Percentiles rank a stretch among this genome's conserved stretches.
Conservation (phyloP, 1,284 basidiomycete genomes). For the Flammula alnicola region DNA sequence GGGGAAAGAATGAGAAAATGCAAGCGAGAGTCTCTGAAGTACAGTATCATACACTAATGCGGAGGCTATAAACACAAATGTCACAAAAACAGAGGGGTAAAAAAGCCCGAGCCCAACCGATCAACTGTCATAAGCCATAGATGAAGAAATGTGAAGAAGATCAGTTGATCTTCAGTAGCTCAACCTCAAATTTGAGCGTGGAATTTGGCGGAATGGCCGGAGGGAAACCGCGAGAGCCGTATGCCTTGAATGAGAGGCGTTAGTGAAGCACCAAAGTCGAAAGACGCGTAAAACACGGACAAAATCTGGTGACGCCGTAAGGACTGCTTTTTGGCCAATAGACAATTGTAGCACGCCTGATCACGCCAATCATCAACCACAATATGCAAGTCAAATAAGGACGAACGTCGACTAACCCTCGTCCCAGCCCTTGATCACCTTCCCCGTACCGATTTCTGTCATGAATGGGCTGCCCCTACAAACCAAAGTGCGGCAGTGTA, state of each 20-base stretch:
- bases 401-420: conserved; percentile 62
- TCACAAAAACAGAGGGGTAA: too few species aligned
- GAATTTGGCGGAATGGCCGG: conserved; percentile 82
- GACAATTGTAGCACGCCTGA: conserved; percentile 79
- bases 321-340: conserved; percentile 74
- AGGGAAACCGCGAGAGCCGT: conserved; percentile 75
- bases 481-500: not conserved
- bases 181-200: conserved; percentile 81
- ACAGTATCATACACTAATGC: too few species aligned
- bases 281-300: conserved; percentile 38
- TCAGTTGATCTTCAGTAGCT: conserved; percentile 72
- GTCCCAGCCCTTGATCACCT: conserved; percentile 91
- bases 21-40: too few species aligned
- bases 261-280: not conserved
- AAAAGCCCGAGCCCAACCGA: too few species aligned
- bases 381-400: conserved; percentile 11
- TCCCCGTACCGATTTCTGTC: conserved; percentile 79
- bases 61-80: too few species aligned
- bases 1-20: too few species aligned
- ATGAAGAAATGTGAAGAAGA: conserved; percentile 4
- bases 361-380: conserved; percentile 26
- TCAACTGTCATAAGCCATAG: not conserved
- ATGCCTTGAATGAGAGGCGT: conserved; percentile 50
- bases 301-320: conserved; percentile 71
- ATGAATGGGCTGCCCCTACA: conserved; percentile 64